Base-by-base conservation (phyloP, 371 early-diverging fungal genomes). In the Encephalitozoon hellem region DNA sequence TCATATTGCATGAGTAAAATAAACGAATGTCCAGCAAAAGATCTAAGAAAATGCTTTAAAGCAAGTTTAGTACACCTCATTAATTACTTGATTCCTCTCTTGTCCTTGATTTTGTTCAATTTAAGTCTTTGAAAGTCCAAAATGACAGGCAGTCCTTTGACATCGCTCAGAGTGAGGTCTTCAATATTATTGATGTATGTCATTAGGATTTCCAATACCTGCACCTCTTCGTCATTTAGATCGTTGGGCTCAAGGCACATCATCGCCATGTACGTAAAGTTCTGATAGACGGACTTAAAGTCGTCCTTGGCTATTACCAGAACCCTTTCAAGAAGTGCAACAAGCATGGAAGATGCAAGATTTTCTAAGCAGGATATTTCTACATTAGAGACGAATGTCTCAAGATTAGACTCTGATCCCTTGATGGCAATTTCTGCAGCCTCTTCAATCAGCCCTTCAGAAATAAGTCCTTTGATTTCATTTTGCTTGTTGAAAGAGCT, bases 381-480 rank as follows among this genome's bases (percentile, higher is more conserved):
- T 6, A 32, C 49, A 51, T 32, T 47, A 0, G 34, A 38, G 15
- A 69, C 34, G 11, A 38, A 51, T 2, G 47, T 34, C 21, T 69
- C 52, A 2, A 39, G 38, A 9, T 69, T 49, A 1, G 52, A n/a
- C 26, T 38, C 38, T 4, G 47, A 47, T 52, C 47, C 69, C 9
- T 47, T 51, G 30, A 59, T 25, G 34, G 73, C 76, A 49, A 69
- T 59, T 43, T 73, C 69, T 28, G 69, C 81, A 12, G 71, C 71
- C 39, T 75, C 39, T 30, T 68, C 67, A 21, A 67, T 74, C 39
- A 75, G 26, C 66, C 52, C 67, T 53, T 72, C 71, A 28, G 28
- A 52, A 32, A 74, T 70, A 26, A 51, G 42, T 3, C 74, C 69
- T 49, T 77, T 55, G 30, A 67, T 54, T 49, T 70, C 49, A 12